A percentile compares a stretch with the other conserved stretches of the same genome.
phyloP scores from a whole-genome alignment of 495 filamentous ascomycete genomes.

The Xylaria bambusicola region DNA sequence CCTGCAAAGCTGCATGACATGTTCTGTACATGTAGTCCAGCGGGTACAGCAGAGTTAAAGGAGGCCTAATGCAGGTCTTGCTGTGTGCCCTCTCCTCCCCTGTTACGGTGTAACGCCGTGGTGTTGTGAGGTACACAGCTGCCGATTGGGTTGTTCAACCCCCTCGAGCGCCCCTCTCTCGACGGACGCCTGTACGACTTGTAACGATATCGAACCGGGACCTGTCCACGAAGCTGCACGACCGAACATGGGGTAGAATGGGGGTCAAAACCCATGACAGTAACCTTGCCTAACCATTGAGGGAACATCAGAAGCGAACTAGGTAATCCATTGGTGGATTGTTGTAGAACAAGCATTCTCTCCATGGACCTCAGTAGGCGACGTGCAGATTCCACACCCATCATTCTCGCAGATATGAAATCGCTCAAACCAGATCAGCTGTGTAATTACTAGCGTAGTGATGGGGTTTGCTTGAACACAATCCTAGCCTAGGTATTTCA shows the following conservation, averaged over 20 bases:
- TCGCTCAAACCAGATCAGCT: not conserved
- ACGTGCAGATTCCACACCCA: slow-evolving; percentile 8
- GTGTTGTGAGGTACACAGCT: slow-evolving; percentile 9
- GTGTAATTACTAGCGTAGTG: not conserved
- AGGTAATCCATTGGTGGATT: not conserved
- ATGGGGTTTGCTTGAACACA: not conserved
- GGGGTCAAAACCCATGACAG: slow-evolving; percentile 13
- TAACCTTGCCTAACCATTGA: slow-evolving; percentile 6
- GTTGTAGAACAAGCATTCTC: not conserved
- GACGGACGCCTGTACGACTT: slow-evolving; percentile 5
- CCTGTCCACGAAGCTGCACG: slow-evolving; percentile 9
- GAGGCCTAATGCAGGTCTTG: slow-evolving; percentile 20
- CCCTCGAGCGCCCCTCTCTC: not conserved
- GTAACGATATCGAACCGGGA: slow-evolving; percentile 4
- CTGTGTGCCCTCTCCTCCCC: slow-evolving; percentile 3
- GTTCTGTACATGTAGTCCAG: slow-evolving; percentile 1
- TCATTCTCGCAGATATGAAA: slow-evolving; percentile 2
- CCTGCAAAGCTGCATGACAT: slow-evolving; percentile 13
- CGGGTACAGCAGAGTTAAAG: slow-evolving; percentile 5
- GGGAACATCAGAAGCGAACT: slow-evolving; percentile 2
- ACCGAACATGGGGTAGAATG: slow-evolving; percentile 9
- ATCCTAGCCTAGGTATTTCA: too few species aligned
- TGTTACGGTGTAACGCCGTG: slow-evolving; percentile 16
- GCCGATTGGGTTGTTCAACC: slow-evolving; percentile 3
- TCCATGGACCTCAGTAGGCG: slow-evolving; percentile 7